Evolutionary conservation across 192 early-diverging fungal species (phyloP).

Genomic region (Backusella circina): DNA sequence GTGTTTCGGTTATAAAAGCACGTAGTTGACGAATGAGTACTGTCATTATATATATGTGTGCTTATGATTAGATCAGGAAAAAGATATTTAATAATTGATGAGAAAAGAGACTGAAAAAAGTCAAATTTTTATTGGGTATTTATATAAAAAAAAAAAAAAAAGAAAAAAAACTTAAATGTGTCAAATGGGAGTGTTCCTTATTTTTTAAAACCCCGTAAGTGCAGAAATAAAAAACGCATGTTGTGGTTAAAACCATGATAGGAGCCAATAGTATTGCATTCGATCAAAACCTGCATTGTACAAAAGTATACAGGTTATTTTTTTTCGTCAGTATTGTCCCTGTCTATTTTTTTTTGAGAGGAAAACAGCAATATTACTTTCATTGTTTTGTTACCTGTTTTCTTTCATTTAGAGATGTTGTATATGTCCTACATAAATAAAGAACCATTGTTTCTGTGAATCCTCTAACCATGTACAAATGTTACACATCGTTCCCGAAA

Average conservation of each 20-base stretch:
- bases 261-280: not conserved
- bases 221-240: not conserved
- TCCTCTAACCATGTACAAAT: not conserved
- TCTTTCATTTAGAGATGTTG: not conserved
- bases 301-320: not conserved
- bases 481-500: not conserved
- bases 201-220: not conserved
- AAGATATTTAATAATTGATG: not conserved
- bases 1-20: conserved; percentile 8
- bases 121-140: not conserved
- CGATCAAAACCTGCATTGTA: not conserved
- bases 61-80: not conserved
- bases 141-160: not conserved
- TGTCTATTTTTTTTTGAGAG: not conserved
- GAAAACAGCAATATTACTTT: not conserved
- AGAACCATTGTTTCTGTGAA: not conserved
- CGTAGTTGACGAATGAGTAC: conserved; percentile 14
- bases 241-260: not conserved
- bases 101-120: not conserved
- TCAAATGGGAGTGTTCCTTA: not conserved
- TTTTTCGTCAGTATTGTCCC: not conserved
- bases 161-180: not conserved
- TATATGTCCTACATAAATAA: not conserved
- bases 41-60: conserved; percentile 6
- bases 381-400: not conserved